These are phyloP conservation scores for Diophrys appendiculata DNA, from an alignment of 73 alveolate genomes.

Conservation along the genomic window DNA sequence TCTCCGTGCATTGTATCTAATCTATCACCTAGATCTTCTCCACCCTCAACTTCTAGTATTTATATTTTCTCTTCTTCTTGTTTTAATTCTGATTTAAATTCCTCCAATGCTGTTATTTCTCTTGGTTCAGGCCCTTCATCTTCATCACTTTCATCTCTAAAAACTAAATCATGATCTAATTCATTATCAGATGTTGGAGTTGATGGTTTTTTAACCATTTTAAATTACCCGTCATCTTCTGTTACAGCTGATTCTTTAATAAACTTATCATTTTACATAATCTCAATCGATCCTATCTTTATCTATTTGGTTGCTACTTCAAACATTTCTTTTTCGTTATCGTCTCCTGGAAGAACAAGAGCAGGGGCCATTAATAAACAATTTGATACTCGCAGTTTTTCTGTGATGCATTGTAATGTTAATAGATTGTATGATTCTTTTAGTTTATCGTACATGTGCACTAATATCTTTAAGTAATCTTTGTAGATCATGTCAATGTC, in stretches of 20 bases:
- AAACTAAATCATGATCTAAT: background rate
- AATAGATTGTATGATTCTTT: background rate
- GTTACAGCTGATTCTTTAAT: background rate
- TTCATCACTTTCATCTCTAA: background rate
- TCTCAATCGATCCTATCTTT: background rate
- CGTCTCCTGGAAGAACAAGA: constrained; percentile 1
- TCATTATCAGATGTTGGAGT: background rate
- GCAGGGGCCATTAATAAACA: background rate
- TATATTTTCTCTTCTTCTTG: background rate
- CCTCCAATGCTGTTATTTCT: background rate
- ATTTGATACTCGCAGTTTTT: background rate
- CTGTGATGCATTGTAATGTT: background rate
- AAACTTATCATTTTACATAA: background rate
- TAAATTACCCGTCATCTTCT: background rate
- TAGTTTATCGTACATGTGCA: constrained; percentile 1
- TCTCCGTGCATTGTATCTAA: no score
- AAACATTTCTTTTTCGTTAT: background rate
- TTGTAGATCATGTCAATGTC: background rate
- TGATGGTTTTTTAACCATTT: background rate
- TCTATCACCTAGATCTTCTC: background rate
- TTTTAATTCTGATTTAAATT: background rate
- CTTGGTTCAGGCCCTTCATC: background rate
- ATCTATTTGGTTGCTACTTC: background rate
- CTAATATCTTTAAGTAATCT: background rate
- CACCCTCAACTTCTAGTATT: background rate